These are phyloP conservation scores for Cenchrus fungigraminus DNA, from an alignment of 176 grass and related monocot genomes.

Conservation along the genomic window DNA sequence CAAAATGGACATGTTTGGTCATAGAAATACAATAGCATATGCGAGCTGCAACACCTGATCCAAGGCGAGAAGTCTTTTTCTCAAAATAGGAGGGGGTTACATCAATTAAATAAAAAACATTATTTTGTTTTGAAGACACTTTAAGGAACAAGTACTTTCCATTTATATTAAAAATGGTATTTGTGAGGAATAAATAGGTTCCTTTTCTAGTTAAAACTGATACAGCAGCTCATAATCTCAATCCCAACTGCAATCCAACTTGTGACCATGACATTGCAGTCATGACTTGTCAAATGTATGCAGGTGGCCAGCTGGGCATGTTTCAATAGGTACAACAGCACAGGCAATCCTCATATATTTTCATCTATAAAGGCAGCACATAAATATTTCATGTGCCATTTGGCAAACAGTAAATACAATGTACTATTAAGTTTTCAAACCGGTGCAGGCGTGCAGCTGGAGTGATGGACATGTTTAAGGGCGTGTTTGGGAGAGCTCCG, in stretches of 20 bases:
- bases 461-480: background rate
- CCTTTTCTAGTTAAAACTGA: background rate
- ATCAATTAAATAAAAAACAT: background rate
- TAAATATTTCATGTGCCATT: background rate
- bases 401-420: conserved; percentile 33
- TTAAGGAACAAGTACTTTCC: background rate
- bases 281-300: conserved; percentile 19
- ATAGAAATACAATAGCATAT: background rate
- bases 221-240: conserved; percentile 7
- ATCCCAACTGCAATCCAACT: background rate
- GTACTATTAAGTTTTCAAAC: background rate
- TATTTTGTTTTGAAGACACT: background rate
- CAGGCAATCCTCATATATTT: background rate
- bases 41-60: background rate
- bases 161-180: background rate
- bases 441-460: background rate
- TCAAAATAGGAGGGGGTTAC: background rate
- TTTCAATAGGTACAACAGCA: background rate
- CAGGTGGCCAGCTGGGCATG: background rate
- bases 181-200: background rate
- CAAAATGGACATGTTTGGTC: background rate
- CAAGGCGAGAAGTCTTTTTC: background rate
- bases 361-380: background rate
- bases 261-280: background rate
- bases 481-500: too few relatives aligned